Evolutionary conservation across 2,329 filamentous ascomycete genomes (phyloP), one percentile per base, ranked within the genome.

Genomic region (Allantophomopsis cytisporea): DNA sequence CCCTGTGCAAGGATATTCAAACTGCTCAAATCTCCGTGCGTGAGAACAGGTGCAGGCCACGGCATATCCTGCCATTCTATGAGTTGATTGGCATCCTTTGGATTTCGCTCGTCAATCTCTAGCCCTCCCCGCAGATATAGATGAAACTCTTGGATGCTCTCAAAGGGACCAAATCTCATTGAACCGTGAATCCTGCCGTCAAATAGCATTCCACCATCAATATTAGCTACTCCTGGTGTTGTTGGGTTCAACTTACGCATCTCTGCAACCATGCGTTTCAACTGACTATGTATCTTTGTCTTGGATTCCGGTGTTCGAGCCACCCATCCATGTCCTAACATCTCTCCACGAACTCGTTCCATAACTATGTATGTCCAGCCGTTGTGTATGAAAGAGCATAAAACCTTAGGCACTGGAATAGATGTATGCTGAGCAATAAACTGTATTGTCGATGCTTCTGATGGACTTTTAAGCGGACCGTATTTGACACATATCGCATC

Each of bases 11-110:
- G 41, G 21, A 71, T 65, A 39, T 70, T 71, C 3, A 61, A 46
- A 3, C 56, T 58, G 10, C 54, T 56, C 11, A 75, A 54, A 48
- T 75, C 69, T 2, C 62, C 61, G 53, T 74, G 68, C 2, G 67
- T 67, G 42, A 74, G 64, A 1, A 64, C 57, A 20, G 17, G 13
- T 53, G 61, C 14, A 39, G 58, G 28, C 50, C 48, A 2, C 48
- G 51, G 7, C 56, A 57, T 7, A 53, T 53, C 20, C 49, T 41
- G 38, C 57, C 23, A 5, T 18, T 21, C 8, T 7, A 23, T 21
- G 28, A 37, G 5, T 3, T 35, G 13, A n/a, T 17, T 28, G 13
- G 14, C 15, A n/a, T 12, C 21, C 18, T 10, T 33, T 18, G 15
- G 16, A 18, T 10, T 39, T 8, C 17, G 28, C 18, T 20, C 18